These are phyloP conservation scores for Talaromyces ruber DNA, from an alignment of 495 filamentous ascomycete species.

Conservation along the genomic window DNA sequence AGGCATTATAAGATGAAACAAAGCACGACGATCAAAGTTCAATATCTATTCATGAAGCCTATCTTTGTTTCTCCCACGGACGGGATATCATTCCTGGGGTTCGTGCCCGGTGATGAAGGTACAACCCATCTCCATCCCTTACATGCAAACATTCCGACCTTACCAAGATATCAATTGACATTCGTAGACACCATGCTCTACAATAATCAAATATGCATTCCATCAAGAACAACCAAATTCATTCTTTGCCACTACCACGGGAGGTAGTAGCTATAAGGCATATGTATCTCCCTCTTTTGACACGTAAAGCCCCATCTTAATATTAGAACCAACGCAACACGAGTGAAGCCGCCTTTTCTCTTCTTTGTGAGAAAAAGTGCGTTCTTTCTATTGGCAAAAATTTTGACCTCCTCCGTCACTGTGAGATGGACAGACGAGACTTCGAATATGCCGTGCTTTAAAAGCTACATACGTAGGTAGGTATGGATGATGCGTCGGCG, in stretches of 20 bases:
- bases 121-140: not conserved
- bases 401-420: conserved; percentile 46
- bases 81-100: not conserved
- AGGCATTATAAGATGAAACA: not conserved
- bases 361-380: conserved; percentile 26
- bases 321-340: conserved; percentile 36
- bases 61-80: not conserved
- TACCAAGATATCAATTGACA: not conserved
- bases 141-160: not conserved
- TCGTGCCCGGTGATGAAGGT: not conserved
- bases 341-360: conserved; percentile 26
- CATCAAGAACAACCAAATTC: not conserved
- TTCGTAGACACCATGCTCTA: not conserved
- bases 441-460: conserved; percentile 34
- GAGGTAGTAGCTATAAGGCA: not conserved
- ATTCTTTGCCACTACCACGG: not conserved
- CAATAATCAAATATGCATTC: not conserved
- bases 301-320: conserved; percentile 36
- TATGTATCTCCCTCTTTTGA: conserved; percentile 44
- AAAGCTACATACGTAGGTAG: not conserved
- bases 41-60: not conserved
- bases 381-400: conserved; percentile 6
- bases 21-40: not conserved
- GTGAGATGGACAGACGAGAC: conserved; percentile 35
- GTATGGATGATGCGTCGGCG: not conserved